phyloP scores from a whole-genome alignment of 2,329 filamentous ascomycete genomes.

The Calonectria leucothoes region DNA sequence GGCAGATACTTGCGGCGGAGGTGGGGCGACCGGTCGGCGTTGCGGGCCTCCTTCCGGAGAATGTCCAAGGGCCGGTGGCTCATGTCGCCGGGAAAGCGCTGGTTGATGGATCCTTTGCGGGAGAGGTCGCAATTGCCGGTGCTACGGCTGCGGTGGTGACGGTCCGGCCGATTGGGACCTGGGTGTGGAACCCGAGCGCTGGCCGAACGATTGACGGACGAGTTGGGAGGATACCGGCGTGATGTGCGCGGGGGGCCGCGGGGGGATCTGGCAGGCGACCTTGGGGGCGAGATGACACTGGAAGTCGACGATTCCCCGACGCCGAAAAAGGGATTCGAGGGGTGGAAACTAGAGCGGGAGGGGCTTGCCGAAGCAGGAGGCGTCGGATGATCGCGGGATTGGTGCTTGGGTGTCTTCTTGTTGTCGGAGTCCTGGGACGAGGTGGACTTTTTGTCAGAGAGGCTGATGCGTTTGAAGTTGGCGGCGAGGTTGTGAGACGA shows the following conservation, averaged over 20 bases:
- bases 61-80: conserved; percentile 75
- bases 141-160: conserved; percentile 39
- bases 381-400: conserved; percentile 50
- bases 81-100: conserved; percentile 72
- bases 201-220: conserved; percentile 47
- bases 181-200: conserved; percentile 38
- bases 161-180: conserved; percentile 15
- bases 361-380: conserved; percentile 68
- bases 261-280: conserved; percentile 27
- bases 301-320: conserved; percentile 27
- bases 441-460: conserved; percentile 26
- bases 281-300: conserved; percentile 30
- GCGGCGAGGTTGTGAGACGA: conserved; percentile 38
- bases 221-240: conserved; percentile 40
- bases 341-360: conserved; percentile 57
- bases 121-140: conserved; percentile 27
- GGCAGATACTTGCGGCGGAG: conserved; percentile 73
- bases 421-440: conserved; percentile 13
- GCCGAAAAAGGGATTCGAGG: conserved; percentile 54
- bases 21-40: conserved; percentile 76
- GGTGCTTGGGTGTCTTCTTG: conserved; percentile 20
- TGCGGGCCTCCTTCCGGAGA: conserved; percentile 70
- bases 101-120: conserved; percentile 30
- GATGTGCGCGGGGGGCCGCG: conserved; percentile 20
- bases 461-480: conserved; percentile 30